Conservation (phyloP, 139 green algal species). For the Picochlorum sp. region DNA sequence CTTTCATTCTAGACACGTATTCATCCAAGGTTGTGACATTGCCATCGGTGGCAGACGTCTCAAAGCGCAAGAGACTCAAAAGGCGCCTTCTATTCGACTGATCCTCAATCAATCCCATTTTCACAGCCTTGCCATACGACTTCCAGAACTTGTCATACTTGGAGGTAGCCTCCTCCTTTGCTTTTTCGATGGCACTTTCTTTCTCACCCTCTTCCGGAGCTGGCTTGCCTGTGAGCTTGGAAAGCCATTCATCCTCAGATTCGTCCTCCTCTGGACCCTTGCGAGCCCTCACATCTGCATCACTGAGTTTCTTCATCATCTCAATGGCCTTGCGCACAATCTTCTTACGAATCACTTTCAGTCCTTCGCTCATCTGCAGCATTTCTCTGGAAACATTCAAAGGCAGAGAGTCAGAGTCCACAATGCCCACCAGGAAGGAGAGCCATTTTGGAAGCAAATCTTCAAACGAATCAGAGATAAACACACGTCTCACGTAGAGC, state of each 20-base stretch:
- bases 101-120: constrained; percentile 98
- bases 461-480: constrained; percentile 88
- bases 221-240: neutral
- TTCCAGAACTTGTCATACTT: constrained; percentile 89
- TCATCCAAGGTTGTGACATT: constrained; percentile 74
- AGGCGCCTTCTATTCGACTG: constrained; percentile 66
- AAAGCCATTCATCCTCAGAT: constrained; percentile 18
- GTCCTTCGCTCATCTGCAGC: constrained; percentile 77
- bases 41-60: constrained; percentile 58
- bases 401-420: constrained; percentile 95
- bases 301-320: constrained; percentile 84
- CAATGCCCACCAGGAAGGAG: constrained; percentile 77
- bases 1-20: constrained; percentile 90
- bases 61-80: constrained; percentile 78
- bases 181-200: constrained; percentile 32
- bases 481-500: constrained; percentile 93
- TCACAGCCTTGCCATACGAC: constrained; percentile 81
- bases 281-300: constrained; percentile 42
- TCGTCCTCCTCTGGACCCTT: constrained; percentile 13
- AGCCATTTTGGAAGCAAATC: constrained; percentile 90
- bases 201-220: constrained; percentile 23
- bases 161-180: constrained; percentile 21
- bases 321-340: constrained; percentile 86
- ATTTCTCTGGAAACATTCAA: constrained; percentile 90
- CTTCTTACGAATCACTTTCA: constrained; percentile 99